These are phyloP conservation scores for Hypomontagnella submonticulosa DNA, from an alignment of 495 filamentous ascomycete genomes.

Conservation along the genomic window DNA sequence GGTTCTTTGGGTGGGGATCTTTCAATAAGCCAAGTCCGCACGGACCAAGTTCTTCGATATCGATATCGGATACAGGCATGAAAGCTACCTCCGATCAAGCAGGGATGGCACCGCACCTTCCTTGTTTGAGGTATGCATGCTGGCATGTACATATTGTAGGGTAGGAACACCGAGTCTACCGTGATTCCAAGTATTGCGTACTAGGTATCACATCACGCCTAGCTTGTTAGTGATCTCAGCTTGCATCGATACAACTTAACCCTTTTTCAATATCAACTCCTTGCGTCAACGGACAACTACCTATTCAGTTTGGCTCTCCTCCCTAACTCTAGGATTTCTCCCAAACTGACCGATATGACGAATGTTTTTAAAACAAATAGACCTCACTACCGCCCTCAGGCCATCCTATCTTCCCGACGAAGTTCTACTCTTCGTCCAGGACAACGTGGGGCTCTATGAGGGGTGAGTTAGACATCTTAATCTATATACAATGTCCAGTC, in stretches of 20 bases:
- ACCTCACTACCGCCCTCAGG: conserved; percentile 94
- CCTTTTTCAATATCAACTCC: neutral
- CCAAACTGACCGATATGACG: conserved; percentile 63
- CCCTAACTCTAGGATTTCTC: neutral
- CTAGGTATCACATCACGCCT: neutral
- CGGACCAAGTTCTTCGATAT: too few relatives aligned
- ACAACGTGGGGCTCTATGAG: conserved; percentile 96
- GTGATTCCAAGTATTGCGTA: too few relatives aligned
- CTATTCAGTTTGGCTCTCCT: conserved; percentile 1
- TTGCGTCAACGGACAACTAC: neutral
- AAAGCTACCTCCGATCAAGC: too few relatives aligned
- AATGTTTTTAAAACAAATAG: conserved; percentile 95
- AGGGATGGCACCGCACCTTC: too few relatives aligned
- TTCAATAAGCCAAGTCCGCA: too few relatives aligned
- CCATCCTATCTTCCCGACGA: conserved; percentile 92
- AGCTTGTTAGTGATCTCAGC: conserved; percentile 3
- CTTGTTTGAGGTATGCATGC: too few relatives aligned
- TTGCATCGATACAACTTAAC: conserved; percentile 13
- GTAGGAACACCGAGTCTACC: neutral
- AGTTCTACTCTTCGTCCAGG: conserved; percentile 90
- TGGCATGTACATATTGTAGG: neutral
- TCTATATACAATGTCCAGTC: conserved; percentile 24
- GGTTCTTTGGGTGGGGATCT: too few relatives aligned
- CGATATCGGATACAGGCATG: too few relatives aligned
- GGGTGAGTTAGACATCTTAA: conserved; percentile 69